A percentile compares a stretch with the other conserved stretches of the same genome.
phyloP scores from a whole-genome alignment of 768 basidiomycete genomes.

The Termitomyces sp. region DNA sequence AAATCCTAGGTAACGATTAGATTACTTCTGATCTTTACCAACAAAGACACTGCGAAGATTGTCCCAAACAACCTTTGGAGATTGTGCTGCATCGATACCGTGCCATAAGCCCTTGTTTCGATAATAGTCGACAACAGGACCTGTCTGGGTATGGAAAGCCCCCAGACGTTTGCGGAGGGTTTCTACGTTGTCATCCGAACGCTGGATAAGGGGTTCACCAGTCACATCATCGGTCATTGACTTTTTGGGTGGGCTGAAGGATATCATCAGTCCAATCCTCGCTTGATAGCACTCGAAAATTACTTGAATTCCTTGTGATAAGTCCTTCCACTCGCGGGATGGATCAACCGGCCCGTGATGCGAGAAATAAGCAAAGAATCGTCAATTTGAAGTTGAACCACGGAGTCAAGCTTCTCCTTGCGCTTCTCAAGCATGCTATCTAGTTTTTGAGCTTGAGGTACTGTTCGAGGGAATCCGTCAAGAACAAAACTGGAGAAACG shows the following conservation, averaged over 20 bases:
- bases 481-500: conserved; percentile 77
- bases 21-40: conserved; percentile 34
- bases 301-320: conserved; percentile 97
- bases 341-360: conserved; percentile 94
- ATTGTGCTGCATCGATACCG: conserved; percentile 90
- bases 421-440: conserved; percentile 81
- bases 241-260: conserved; percentile 90
- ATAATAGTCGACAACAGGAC: conserved; percentile 96
- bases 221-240: conserved; percentile 89
- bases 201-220: conserved; percentile 93
- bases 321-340: conserved; percentile 81
- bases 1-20: neutral
- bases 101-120: conserved; percentile 86
- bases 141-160: conserved; percentile 92
- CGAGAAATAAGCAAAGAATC: conserved; percentile 96
- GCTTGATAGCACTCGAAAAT: conserved; percentile 9
- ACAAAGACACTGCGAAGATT: conserved; percentile 63
- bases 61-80: conserved; percentile 90
- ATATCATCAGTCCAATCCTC: conserved; percentile 1
- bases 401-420: conserved; percentile 88
- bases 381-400: conserved; percentile 86
- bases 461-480: conserved; percentile 98
- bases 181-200: conserved; percentile 97
- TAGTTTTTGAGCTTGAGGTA: conserved; percentile 94
- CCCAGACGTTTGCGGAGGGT: conserved; percentile 83